Base-by-base conservation (phyloP, 208 protist genomes). In the Wallacemonas rigidus region DNA sequence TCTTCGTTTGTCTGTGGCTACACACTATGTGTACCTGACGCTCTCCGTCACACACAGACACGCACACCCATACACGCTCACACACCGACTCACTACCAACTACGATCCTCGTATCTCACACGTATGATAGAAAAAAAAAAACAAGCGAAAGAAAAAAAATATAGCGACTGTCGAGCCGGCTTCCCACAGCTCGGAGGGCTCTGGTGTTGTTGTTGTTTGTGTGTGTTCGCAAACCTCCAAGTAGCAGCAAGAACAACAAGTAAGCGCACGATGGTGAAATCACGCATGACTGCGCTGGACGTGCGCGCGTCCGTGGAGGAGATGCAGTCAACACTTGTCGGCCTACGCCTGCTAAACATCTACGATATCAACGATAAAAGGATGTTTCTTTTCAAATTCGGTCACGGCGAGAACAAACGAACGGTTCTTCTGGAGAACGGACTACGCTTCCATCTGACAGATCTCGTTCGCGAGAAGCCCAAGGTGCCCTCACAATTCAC, bases 371-470 rank as follows among this genome's bases (percentile, higher is more conserved):
- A 80, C 74, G 69, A 69, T 26, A 58, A 67, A 56, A 97, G 92
- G 54, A 98, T 96, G 65, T 98, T 98, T 77, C 74, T 98, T 7
- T 89, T 99, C 72, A 98, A 98, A 77, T 96, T 99, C 50, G 89
- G 92, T 2, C 84, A 96, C 45, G 77, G 91, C 14, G 93, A 98
- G 35, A 83, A 93, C 11, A 98, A 99, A 75, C 72, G 76, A 45
- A 89, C 73, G 3, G 72, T 99, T 2, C 67, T 99, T 0, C 73
- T 98, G n/a, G 97, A 99, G 71, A 97, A 88, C 67, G 97, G 97
- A 39, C 80, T 96, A 38, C 89, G 98, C 26, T 76, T 99, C 35
- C 98, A 99, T 75, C 83, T 91, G 39, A 98, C 97, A 3, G 77
- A 94, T 40, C 92, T 98, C 35, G 77, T 87, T 2, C 86, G 97